Percentiles rank a stretch among this genome's conserved stretches.
Conservation (phyloP, 306 rosid genomes). For the Dalbergia oliveri region DNA sequence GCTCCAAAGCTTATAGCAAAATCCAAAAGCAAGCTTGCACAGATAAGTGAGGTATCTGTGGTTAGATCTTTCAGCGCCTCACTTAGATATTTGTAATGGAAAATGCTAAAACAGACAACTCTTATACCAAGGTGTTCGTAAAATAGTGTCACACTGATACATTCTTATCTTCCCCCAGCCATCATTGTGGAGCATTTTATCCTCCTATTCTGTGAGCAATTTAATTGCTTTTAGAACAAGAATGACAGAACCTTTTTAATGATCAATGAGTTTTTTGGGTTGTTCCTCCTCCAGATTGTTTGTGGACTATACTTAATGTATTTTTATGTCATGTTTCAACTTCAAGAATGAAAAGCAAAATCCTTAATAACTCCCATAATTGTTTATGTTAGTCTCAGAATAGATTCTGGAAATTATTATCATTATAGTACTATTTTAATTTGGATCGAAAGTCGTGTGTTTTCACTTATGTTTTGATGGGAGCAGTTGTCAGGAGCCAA, state of each 20-base stretch:
- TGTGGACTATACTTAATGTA: slow-evolving; percentile 4
- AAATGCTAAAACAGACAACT: slow-evolving; percentile 14
- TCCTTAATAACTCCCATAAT: slow-evolving; percentile 3
- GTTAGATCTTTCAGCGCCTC: slow-evolving; percentile 36
- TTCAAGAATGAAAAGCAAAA: slow-evolving; percentile 23
- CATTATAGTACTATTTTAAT: background rate
- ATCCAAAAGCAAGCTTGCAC: slow-evolving; percentile 93
- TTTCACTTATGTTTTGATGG: slow-evolving; percentile 37
- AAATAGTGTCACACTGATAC: slow-evolving; percentile 1
- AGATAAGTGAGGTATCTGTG: slow-evolving; percentile 88
- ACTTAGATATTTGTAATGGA: slow-evolving; percentile 30
- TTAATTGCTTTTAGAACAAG: slow-evolving; percentile 25
- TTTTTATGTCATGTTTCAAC: slow-evolving; percentile 21
- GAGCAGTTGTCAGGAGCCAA: slow-evolving; percentile 94
- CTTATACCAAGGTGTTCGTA: slow-evolving; percentile 14
- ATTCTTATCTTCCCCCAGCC: background rate
- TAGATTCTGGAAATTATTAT: slow-evolving; percentile 22
- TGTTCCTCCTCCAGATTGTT: slow-evolving; percentile 11
- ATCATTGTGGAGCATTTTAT: background rate
- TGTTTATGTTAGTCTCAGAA: background rate
- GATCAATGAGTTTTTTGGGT: slow-evolving; percentile 11
- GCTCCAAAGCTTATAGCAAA: slow-evolving; percentile 88
- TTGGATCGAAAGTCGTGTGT: slow-evolving; percentile 19
- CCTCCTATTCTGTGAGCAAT: background rate
- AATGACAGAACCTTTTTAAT: background rate